These are phyloP conservation scores for Colletotrichum tamarilloi DNA, from an alignment of 2,329 filamentous ascomycete genomes.

Conservation along the genomic window DNA sequence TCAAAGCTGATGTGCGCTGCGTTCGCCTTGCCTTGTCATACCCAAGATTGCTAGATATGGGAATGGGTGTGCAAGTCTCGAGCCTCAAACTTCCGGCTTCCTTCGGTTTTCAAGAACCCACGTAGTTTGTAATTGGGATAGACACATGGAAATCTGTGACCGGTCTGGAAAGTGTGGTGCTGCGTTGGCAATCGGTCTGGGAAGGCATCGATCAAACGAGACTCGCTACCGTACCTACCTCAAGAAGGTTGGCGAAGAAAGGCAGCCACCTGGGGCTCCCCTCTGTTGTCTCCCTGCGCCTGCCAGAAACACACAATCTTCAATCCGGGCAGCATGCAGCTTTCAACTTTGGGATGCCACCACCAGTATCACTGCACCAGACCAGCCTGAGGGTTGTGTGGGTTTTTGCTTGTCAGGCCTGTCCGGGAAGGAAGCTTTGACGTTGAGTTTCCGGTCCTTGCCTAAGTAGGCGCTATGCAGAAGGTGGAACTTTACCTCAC, in stretches of 20 bases:
- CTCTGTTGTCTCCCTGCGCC: neutral
- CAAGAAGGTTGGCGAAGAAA: too few species aligned
- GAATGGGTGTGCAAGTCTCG: neutral
- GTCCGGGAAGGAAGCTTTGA: neutral
- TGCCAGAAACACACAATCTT: neutral
- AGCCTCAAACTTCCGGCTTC: neutral
- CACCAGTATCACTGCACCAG: neutral
- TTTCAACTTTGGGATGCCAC: neutral
- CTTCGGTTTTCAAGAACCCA: neutral
- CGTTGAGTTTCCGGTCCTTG: neutral
- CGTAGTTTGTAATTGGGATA: neutral
- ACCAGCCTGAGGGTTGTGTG: neutral
- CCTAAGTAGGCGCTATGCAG: neutral
- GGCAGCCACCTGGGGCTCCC: too few species aligned
- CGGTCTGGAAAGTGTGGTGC: neutral
- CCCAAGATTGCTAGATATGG: neutral
- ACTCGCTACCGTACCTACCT: neutral
- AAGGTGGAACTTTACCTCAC: neutral
- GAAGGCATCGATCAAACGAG: neutral
- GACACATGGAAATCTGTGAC: neutral
- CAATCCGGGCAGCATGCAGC: neutral
- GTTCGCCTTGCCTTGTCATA: neutral
- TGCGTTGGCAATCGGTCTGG: neutral
- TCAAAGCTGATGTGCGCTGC: neutral
- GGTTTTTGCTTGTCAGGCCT: neutral